Conservation (phyloP, 2,329 filamentous ascomycete genomes). For the Pyrenophora teres region DNA sequence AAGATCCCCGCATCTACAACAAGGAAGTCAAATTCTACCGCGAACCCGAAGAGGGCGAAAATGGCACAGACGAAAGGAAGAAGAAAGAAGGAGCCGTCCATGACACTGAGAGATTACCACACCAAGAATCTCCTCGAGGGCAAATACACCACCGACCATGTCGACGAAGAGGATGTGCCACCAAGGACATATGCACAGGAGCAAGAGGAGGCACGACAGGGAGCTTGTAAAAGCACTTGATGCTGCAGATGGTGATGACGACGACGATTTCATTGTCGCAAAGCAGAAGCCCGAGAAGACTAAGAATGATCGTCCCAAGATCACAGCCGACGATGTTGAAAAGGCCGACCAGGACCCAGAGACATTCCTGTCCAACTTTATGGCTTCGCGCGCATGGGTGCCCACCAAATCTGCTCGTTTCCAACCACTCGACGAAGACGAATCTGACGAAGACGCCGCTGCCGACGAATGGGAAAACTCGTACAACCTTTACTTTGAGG, state of each 20-base stretch:
- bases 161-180: conserved; percentile 57
- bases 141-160: conserved; percentile 60
- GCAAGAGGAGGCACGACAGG: conserved; percentile 78
- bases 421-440: conserved; percentile 88
- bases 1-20: conserved; percentile 92
- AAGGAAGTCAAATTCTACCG: conserved; percentile 77
- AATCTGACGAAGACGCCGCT: conserved; percentile 66
- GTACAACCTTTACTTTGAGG: conserved; percentile 95
- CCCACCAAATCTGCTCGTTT: conserved; percentile 68
- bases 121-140: conserved; percentile 84
- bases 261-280: conserved; percentile 72
- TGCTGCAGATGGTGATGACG: conserved; percentile 55
- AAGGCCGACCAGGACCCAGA: conserved; percentile 88
- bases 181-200: conserved; percentile 83
- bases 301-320: conserved; percentile 41
- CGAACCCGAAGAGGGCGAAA: conserved; percentile 61
- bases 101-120: conserved; percentile 89
- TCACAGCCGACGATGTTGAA: conserved; percentile 63
- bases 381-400: conserved; percentile 90
- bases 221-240: conserved; percentile 82
- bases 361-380: conserved; percentile 90
- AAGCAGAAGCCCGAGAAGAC: conserved; percentile 59
- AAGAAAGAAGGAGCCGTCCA: conserved; percentile 67
- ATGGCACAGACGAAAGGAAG: conserved; percentile 52
- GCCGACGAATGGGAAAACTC: conserved; percentile 90